Conservation (phyloP, 345 rosid genomes). For the Stellera chamaejasme region DNA sequence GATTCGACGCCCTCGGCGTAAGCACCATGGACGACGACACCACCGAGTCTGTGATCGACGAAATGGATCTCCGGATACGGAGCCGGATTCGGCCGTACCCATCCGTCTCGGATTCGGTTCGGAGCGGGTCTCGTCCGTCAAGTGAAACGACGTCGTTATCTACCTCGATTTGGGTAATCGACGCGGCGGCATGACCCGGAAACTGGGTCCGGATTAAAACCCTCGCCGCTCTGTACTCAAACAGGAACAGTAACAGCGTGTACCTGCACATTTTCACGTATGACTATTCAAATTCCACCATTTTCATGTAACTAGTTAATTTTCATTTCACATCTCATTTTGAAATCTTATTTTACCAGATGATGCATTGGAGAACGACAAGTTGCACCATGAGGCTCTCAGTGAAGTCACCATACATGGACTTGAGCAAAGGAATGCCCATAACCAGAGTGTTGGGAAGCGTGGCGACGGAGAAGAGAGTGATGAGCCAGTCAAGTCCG, state of each 20-base stretch:
- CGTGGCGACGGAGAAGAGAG: slow-evolving; percentile 38
- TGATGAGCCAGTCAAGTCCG: slow-evolving; percentile 45
- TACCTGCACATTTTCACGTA: slow-evolving; percentile 28
- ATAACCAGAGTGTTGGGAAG: slow-evolving; percentile 51
- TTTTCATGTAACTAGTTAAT: neutral
- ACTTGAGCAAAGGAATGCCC: slow-evolving; percentile 50
- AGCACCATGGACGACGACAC: slow-evolving; percentile 36
- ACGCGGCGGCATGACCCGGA: slow-evolving; percentile 32
- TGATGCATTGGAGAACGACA: slow-evolving; percentile 41
- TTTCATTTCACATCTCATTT: neutral
- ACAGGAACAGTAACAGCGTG: slow-evolving; percentile 38
- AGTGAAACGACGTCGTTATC: slow-evolving; percentile 45
- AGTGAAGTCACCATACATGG: slow-evolving; percentile 48
- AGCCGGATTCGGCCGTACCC: slow-evolving; percentile 31
- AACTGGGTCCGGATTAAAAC: slow-evolving; percentile 31
- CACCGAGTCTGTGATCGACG: slow-evolving; percentile 43
- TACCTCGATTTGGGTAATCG: slow-evolving; percentile 35
- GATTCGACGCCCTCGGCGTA: slow-evolving; percentile 48
- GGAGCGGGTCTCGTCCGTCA: slow-evolving; percentile 42
- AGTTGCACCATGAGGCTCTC: slow-evolving; percentile 48
- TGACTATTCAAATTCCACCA: neutral
- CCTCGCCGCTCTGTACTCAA: slow-evolving; percentile 45
- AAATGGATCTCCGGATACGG: slow-evolving; percentile 42
- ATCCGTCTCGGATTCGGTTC: slow-evolving; percentile 40
- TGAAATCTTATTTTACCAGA: slow-evolving; percentile 26